Base-by-base conservation (phyloP, 495 filamentous ascomycete species). In the Hapsidospora chrysogenum region DNA sequence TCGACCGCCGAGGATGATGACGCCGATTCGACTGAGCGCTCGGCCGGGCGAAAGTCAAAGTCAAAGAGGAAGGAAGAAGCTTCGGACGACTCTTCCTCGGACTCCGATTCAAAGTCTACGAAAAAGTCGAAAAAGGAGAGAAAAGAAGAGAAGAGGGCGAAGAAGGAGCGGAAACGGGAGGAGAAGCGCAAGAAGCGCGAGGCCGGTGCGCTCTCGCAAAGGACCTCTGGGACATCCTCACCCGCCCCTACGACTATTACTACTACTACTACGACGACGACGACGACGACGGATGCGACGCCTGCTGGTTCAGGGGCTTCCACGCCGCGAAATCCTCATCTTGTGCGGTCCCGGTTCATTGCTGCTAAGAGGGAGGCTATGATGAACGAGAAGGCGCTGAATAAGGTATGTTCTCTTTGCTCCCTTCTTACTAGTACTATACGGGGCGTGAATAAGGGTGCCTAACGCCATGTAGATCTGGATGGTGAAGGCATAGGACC, bases 291-390 rank as follows among this genome's bases (percentile, higher is more conserved):
- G 10, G 27, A 38, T 4, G 47, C 41, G 13, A 55, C 46, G 9
- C 30, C 44, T 36, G 31, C 45, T 5, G 44, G 36, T 9, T 42
- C 54, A 3, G 41, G 35, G 7, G 41, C 41, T 6, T 33, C 37
- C 32, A 46, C 41, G 40, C 44, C 38, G 11, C 23, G 23, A 18
- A 51, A 47, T 22, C 47, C 53, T 41, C 74, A 79, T 47, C 58
- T 71, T 29, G 68, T 79, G 34, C 62, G 83, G 42, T 62, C 72
- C 34, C 64, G 78, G 31, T 76, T 80, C 46, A 86, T 87, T 46
- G 74, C 71, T 26, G 78, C 83, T 44, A 92, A 92, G 58, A 74
- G 68, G 48, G 68, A 70, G 60, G 79, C 81, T 2, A 63, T 76
- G 29, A 60, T 78, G 54, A 76, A 87, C 50, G 60, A 64, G 23